Conservation (phyloP, 1,139 yeast species). For the Kodamaea alishanica region DNA sequence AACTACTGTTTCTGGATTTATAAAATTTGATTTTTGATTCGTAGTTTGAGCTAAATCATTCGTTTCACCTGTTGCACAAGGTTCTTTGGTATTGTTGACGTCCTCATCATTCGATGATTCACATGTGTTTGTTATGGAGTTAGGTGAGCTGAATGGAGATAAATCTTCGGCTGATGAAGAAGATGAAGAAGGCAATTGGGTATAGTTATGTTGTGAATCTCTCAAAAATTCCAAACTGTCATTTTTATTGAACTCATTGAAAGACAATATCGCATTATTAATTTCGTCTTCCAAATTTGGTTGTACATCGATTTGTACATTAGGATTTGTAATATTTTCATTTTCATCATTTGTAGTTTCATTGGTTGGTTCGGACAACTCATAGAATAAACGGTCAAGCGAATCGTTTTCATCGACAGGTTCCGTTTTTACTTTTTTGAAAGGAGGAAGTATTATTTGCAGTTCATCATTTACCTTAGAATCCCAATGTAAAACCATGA, state of each 20-base stretch:
- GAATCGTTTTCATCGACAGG: conserved; percentile 1
- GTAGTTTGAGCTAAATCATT: conserved; percentile 2
- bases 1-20: conserved; percentile 20
- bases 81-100: conserved; percentile 5
- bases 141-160: conserved; percentile 19
- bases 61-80: conserved; percentile 9
- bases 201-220: neutral
- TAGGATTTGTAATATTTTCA: neutral
- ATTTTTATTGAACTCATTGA: conserved; percentile 16
- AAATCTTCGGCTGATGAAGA: conserved; percentile 9
- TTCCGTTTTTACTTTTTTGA: neutral
- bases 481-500: too few relatives aligned
- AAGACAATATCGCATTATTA: conserved; percentile 18
- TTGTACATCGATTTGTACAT: neutral
- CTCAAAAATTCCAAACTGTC: conserved; percentile 3
- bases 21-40: neutral
- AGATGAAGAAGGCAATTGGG: conserved; percentile 7
- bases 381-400: conserved; percentile 3
- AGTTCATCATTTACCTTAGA: neutral
- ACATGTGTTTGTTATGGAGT: conserved; percentile 10
- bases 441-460: neutral
- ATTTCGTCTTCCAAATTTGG: conserved; percentile 19
- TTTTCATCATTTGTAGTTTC: conserved; percentile 1
- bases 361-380: conserved; percentile 9
- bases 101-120: conserved; percentile 14